These are phyloP conservation scores for Candida glaebosa DNA, from an alignment of 805 yeast species.

Conservation along the genomic window DNA sequence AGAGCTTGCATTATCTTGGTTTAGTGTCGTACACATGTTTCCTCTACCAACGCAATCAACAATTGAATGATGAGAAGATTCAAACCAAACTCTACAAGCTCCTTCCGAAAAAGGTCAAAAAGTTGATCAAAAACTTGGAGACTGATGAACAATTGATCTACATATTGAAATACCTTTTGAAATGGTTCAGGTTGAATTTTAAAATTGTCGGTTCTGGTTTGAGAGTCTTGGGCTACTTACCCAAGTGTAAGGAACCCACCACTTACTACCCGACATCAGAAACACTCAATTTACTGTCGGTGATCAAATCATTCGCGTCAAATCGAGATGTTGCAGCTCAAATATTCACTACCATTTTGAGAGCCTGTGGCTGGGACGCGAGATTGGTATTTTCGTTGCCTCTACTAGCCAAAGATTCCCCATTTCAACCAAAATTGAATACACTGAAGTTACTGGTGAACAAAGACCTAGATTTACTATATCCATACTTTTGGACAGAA, in stretches of 20 bases:
- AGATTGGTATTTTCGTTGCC: constrained; percentile 32
- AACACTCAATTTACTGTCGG: constrained; percentile 9
- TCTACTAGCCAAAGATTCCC: constrained; percentile 8
- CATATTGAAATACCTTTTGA: constrained; percentile 27
- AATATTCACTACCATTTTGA: constrained; percentile 24
- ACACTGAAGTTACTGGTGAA: constrained; percentile 15
- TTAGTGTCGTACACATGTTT: constrained; percentile 21
- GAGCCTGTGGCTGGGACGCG: constrained; percentile 27
- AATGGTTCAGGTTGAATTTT: constrained; percentile 32
- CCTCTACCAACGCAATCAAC: constrained; percentile 18
- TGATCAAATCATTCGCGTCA: constrained; percentile 21
- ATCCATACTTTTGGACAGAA: constrained; percentile 38
- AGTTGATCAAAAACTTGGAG: constrained; percentile 10
- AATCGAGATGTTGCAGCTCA: constrained; percentile 35
- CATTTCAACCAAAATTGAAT: constrained; percentile 22
- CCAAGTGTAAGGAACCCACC: constrained; percentile 7
- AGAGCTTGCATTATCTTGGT: constrained; percentile 18
- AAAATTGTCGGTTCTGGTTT: constrained; percentile 27
- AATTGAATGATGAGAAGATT: constrained; percentile 16
- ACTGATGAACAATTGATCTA: constrained; percentile 21
- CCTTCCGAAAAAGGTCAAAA: constrained; percentile 21
- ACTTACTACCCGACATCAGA: constrained; percentile 18
- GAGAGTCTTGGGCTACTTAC: constrained; percentile 25
- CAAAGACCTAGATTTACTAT: constrained; percentile 29
- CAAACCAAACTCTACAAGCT: constrained; percentile 20